Evolutionary conservation across 768 basidiomycete species (phyloP).

Genomic region (Amylocystis lapponica): DNA sequence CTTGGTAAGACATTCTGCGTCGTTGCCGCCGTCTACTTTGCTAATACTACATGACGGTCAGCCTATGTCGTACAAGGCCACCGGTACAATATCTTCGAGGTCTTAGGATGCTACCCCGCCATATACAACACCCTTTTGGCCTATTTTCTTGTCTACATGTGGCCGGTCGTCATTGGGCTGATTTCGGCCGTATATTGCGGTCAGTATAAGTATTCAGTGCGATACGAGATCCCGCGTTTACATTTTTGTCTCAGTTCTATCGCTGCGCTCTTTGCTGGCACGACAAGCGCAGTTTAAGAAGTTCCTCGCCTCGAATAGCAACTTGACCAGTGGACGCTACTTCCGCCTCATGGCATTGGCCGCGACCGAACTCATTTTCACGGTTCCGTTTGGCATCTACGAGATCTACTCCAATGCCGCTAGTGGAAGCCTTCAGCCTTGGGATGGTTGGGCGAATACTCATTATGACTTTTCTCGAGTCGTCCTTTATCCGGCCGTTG

Average conservation of each 20-base stretch:
- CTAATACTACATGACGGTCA: conserved; percentile 2
- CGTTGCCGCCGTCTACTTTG: neutral
- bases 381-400: conserved; percentile 32
- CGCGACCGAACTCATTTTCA: conserved; percentile 36
- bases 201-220: too few relatives aligned
- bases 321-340: conserved; percentile 33
- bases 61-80: conserved; percentile 40
- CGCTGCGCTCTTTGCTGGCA: conserved; percentile 38
- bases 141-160: conserved; percentile 24
- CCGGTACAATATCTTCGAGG: conserved; percentile 54
- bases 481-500: conserved; percentile 30
- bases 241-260: conserved; percentile 19
- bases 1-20: conserved; percentile 13
- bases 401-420: conserved; percentile 27
- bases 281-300: conserved; percentile 44
- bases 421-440: conserved; percentile 32
- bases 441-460: conserved; percentile 42
- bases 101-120: conserved; percentile 48
- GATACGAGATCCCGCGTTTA: neutral
- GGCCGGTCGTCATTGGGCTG: conserved; percentile 17
- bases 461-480: conserved; percentile 42
- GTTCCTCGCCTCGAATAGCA: conserved; percentile 29
- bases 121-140: conserved; percentile 39
- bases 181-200: conserved; percentile 32
- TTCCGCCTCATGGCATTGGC: conserved; percentile 56